Evolutionary conservation across 176 grass and related monocot genomes (phyloP).

Genomic region (Pontederia paniculata): DNA sequence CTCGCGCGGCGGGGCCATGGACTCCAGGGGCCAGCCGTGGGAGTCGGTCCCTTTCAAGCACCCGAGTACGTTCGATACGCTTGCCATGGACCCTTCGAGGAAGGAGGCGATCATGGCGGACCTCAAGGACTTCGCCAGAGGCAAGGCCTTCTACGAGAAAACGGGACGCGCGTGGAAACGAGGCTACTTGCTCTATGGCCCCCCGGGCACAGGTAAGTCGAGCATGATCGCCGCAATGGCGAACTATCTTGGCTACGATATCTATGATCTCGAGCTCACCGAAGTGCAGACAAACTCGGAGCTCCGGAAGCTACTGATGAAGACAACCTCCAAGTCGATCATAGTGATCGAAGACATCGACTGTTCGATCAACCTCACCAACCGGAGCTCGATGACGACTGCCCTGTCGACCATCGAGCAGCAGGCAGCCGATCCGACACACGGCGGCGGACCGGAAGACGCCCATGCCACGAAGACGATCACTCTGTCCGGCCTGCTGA

Average conservation of each 20-base stretch:
- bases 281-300: conserved; percentile 78
- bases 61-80: conserved; percentile 76
- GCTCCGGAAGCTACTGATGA: conserved; percentile 86
- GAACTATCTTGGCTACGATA: conserved; percentile 64
- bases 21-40: conserved; percentile 59
- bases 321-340: conserved; percentile 76
- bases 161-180: conserved; percentile 75
- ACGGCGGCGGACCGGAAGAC: background rate
- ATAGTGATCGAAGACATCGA: conserved; percentile 98
- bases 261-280: conserved; percentile 79
- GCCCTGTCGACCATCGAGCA: background rate
- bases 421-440: background rate
- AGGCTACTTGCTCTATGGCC: conserved; percentile 70
- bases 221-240: conserved; percentile 97
- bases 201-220: conserved; percentile 63
- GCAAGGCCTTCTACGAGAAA: conserved; percentile 52
- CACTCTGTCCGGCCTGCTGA: conserved; percentile 70
- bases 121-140: conserved; percentile 51
- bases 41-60: conserved; percentile 83
- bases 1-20: conserved; percentile 51
- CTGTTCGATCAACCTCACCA: conserved; percentile 72
- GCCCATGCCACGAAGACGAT: conserved; percentile 21
- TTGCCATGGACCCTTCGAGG: conserved; percentile 60
- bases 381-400: conserved; percentile 20
- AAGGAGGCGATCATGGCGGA: conserved; percentile 67